These are phyloP conservation scores for Hericium coralloides DNA, from an alignment of 768 basidiomycete species.

Conservation along the genomic window DNA sequence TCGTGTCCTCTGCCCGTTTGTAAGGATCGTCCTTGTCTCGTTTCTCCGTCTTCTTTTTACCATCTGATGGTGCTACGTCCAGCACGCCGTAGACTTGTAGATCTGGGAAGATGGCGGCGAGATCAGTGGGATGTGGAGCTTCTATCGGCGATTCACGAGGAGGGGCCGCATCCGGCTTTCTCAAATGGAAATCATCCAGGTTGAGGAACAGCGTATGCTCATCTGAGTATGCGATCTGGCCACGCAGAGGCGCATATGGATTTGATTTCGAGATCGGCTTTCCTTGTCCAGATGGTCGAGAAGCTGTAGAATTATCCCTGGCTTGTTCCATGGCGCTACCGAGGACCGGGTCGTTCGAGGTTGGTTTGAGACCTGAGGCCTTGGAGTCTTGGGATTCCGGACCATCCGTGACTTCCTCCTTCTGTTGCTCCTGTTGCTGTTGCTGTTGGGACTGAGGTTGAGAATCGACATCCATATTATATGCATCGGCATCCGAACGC, in stretches of 20 bases:
- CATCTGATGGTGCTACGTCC: conserved; percentile 29
- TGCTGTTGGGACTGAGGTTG: background rate
- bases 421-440: background rate
- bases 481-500: conserved; percentile 14
- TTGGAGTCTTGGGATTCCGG: background rate
- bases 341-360: conserved; percentile 9
- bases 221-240: conserved; percentile 41
- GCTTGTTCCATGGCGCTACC: background rate
- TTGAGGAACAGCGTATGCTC: conserved; percentile 44
- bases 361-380: conserved; percentile 7
- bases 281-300: background rate
- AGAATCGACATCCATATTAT: conserved; percentile 31
- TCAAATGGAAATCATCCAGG: conserved; percentile 35
- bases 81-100: conserved; percentile 52
- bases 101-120: conserved; percentile 78
- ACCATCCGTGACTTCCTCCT: background rate
- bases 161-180: conserved; percentile 4
- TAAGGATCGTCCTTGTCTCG: conserved; percentile 61
- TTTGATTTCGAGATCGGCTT: conserved; percentile 31
- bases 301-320: background rate
- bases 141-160: conserved; percentile 12
- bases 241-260: conserved; percentile 49
- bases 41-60: conserved; percentile 31
- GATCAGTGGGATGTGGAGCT: conserved; percentile 32
- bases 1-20: conserved; percentile 71